Conservation (phyloP, 129 eudicot species). For the Calendula officinalis region DNA sequence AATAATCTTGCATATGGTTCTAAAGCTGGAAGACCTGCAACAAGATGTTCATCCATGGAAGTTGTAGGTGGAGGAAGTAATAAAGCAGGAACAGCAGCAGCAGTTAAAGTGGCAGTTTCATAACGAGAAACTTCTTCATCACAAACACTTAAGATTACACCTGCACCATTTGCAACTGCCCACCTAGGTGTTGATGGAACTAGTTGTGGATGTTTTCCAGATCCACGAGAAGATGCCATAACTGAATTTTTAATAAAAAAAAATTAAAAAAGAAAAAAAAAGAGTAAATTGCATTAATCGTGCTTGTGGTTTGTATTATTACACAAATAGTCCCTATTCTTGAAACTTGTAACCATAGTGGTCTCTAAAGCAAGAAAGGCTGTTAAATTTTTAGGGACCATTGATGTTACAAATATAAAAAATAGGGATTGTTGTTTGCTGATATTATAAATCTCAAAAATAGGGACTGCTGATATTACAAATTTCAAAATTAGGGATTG, state of each 20-base stretch:
- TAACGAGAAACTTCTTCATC: slow-evolving; percentile 90
- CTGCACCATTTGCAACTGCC: slow-evolving; percentile 99
- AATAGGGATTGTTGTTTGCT: no score
- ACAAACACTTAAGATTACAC: slow-evolving; percentile 95
- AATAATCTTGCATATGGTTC: slow-evolving; percentile 95
- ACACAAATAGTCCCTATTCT: no score
- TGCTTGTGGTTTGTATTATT: no score
- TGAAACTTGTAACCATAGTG: no score
- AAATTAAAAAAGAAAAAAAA: no score
- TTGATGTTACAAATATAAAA: no score
- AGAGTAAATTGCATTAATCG: no score
- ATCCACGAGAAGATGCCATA: slow-evolving; percentile 78
- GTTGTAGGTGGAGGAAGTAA: slow-evolving; percentile 98
- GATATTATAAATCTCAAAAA: no score
- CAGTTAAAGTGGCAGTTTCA: slow-evolving; percentile 92
- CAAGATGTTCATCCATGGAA: slow-evolving; percentile 95
- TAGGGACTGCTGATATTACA: no score
- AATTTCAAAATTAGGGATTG: no score
- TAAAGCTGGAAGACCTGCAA: slow-evolving; percentile 94
- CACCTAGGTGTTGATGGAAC: slow-evolving; percentile 95
- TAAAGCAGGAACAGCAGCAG: slow-evolving; percentile 98
- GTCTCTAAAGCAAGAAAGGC: no score
- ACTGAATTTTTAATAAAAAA: slow-evolving; percentile 17
- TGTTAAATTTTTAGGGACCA: no score
- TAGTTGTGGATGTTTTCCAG: slow-evolving; percentile 95